These are phyloP conservation scores for Blastocystis sp. DNA, from an alignment of 352 stramenopile species.

Conservation along the genomic window DNA sequence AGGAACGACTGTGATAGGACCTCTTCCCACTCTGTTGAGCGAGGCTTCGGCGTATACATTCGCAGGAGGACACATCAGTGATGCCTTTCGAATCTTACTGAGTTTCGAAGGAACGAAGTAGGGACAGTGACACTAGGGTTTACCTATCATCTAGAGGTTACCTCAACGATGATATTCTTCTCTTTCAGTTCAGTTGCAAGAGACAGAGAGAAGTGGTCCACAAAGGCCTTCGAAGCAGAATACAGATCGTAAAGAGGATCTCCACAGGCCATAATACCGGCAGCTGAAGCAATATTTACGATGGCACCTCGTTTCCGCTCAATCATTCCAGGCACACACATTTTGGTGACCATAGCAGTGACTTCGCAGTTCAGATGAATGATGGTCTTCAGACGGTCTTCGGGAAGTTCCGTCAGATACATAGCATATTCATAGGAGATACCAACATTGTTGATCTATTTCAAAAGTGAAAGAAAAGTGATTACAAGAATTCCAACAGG, in stretches of 20 bases:
- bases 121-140: conserved; percentile 89
- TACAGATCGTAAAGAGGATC: conserved; percentile 87
- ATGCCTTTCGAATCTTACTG: conserved; percentile 89
- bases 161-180: conserved; percentile 71
- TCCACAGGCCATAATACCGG: conserved; percentile 81
- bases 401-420: conserved; percentile 91
- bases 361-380: conserved; percentile 78
- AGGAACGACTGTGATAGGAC: conserved; percentile 47
- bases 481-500: conserved; percentile 84
- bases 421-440: conserved; percentile 93
- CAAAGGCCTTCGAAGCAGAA: conserved; percentile 90
- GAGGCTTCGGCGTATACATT: conserved; percentile 63
- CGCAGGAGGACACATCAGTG: conserved; percentile 79
- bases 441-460: conserved; percentile 92
- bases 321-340: conserved; percentile 84
- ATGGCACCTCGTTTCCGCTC: conserved; percentile 85
- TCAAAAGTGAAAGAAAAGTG: not conserved
- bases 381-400: conserved; percentile 81
- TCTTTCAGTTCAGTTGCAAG: conserved; percentile 85
- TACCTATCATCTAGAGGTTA: conserved; percentile 71
- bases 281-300: conserved; percentile 92
- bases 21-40: conserved; percentile 55
- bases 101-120: conserved; percentile 98
- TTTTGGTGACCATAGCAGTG: conserved; percentile 77
- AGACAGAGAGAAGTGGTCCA: conserved; percentile 90